A percentile compares a stretch with the other conserved stretches of the same genome.
These are phyloP conservation scores for Tricholoma sp. DNA, from an alignment of 768 basidiomycete species.

Conservation along the genomic window DNA sequence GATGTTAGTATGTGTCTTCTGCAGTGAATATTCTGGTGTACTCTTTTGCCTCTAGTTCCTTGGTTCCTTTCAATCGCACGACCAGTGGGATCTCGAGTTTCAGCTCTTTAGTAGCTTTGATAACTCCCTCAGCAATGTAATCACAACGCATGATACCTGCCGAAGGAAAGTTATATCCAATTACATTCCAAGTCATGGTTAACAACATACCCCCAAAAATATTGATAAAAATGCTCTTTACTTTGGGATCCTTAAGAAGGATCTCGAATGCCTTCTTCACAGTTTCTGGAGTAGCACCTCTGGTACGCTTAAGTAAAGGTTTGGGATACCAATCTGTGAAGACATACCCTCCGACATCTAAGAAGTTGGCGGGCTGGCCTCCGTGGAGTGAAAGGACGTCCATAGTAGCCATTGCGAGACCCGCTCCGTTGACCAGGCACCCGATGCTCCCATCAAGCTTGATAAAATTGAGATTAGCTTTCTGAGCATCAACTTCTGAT, in stretches of 20 bases:
- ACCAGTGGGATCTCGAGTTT: slow-evolving; percentile 80
- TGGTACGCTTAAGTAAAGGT: slow-evolving; percentile 20
- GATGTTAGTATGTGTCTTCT: slow-evolving; percentile 10
- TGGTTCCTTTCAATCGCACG: slow-evolving; percentile 95
- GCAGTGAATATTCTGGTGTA: slow-evolving; percentile 34
- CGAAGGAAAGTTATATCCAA: slow-evolving; percentile 1
- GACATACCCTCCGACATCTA: slow-evolving; percentile 91
- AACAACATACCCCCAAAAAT: slow-evolving; percentile 73
- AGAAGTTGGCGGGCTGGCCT: slow-evolving; percentile 96
- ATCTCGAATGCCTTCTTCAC: slow-evolving; percentile 99
- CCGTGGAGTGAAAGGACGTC: slow-evolving; percentile 97
- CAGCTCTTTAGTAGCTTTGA: slow-evolving; percentile 94
- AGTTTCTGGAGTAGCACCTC: slow-evolving; percentile 97
- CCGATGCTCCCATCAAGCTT: slow-evolving; percentile 97
- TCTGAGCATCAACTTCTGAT: slow-evolving; percentile 96
- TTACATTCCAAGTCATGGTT: background rate
- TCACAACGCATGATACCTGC: slow-evolving; percentile 98
- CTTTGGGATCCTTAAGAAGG: slow-evolving; percentile 81
- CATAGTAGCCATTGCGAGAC: slow-evolving; percentile 99
- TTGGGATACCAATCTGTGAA: slow-evolving; percentile 10
- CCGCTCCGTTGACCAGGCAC: slow-evolving; percentile 97
- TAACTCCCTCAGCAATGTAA: slow-evolving; percentile 97
- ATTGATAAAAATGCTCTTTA: slow-evolving; percentile 99
- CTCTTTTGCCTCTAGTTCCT: slow-evolving; percentile 93
- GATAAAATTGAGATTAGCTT: slow-evolving; percentile 96